Evolutionary conservation across 306 rosid species (phyloP).

Genomic region (Prunus campanulata): DNA sequence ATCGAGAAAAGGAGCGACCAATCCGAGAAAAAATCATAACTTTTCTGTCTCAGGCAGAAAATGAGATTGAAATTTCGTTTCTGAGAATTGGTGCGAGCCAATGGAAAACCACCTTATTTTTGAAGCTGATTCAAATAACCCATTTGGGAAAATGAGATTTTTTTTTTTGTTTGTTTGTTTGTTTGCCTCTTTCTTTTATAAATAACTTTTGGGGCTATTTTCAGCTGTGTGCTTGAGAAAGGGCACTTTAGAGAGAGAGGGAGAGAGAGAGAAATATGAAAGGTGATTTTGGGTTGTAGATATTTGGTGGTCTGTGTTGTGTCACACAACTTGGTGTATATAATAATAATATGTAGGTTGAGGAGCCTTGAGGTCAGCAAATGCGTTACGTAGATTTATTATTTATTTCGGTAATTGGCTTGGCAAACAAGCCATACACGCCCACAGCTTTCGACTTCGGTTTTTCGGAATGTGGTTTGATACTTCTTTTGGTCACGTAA

Average conservation of each 20-base stretch:
- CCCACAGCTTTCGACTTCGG: neutral
- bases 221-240: neutral
- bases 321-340: neutral
- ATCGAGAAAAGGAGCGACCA: slow-evolving; percentile 65
- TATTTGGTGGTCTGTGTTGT: neutral
- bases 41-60: slow-evolving; percentile 6
- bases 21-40: slow-evolving; percentile 59
- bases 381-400: slow-evolving; percentile 24
- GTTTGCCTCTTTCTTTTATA: neutral
- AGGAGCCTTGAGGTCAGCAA: slow-evolving; percentile 18
- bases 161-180: neutral
- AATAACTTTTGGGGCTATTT: neutral
- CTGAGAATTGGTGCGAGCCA: slow-evolving; percentile 11
- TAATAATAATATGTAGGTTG: neutral
- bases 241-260: neutral
- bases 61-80: neutral
- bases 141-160: slow-evolving; percentile 1
- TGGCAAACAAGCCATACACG: slow-evolving; percentile 39
- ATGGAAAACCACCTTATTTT: neutral
- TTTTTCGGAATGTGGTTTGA: neutral
- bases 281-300: neutral
- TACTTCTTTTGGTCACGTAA: neutral
- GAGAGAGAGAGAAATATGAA: neutral
- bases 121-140: neutral
- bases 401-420: slow-evolving; percentile 15